Conservation (phyloP, 1,139 yeast genomes). For the Zygoascus meyerae region DNA sequence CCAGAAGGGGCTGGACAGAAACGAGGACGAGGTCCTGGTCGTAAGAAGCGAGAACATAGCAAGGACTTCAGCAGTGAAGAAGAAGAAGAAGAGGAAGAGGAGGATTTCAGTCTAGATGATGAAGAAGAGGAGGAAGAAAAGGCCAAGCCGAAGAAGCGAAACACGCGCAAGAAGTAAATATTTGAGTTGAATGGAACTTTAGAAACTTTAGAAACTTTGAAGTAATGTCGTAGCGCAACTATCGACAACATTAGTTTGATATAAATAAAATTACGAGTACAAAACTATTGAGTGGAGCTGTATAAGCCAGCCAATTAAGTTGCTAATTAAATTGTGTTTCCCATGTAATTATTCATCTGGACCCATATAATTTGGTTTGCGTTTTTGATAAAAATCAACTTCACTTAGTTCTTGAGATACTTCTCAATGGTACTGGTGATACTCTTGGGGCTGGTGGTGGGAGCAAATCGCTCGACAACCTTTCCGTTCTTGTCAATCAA, state of each 20-base stretch:
- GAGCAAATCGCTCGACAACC: constrained; percentile 64
- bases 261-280: not conserved
- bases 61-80: constrained; percentile 12
- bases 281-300: not conserved
- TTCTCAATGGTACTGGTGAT: constrained; percentile 46
- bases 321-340: too few species aligned
- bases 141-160: constrained; percentile 6
- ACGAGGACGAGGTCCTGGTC: not conserved
- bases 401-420: constrained; percentile 32
- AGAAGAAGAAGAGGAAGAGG: constrained; percentile 13
- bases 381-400: too few species aligned
- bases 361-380: too few species aligned
- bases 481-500: constrained; percentile 64
- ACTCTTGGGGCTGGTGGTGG: constrained; percentile 60
- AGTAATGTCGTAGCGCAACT: too few species aligned
- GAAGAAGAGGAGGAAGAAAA: constrained; percentile 8
- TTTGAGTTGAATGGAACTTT: not conserved
- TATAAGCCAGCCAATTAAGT: too few species aligned
- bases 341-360: too few species aligned
- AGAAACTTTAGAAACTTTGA: too few species aligned
- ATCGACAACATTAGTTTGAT: not conserved
- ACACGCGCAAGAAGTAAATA: constrained; percentile 5
- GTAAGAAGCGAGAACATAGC: constrained; percentile 4
- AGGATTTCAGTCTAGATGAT: constrained; percentile 12
- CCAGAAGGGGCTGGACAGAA: constrained; percentile 10